Conservation (phyloP, 1,139 yeast genomes). For the Sugiyamaella xylanicola region DNA sequence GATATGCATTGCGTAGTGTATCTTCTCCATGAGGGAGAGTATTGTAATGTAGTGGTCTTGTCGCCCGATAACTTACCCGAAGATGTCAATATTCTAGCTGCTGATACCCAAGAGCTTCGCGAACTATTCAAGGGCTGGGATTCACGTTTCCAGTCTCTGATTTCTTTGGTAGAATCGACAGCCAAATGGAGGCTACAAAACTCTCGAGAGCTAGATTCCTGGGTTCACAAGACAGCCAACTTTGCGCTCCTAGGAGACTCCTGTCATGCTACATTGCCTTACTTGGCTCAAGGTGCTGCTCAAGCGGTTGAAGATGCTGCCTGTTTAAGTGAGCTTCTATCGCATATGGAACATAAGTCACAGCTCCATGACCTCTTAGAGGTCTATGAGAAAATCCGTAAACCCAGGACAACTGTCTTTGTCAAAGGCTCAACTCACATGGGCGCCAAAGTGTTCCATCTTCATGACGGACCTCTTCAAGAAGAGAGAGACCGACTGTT, state of each 20-base stretch:
- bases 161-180: slow-evolving; percentile 33
- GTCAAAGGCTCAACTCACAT: slow-evolving; percentile 38
- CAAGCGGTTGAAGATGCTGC: slow-evolving; percentile 45
- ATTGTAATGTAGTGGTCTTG: slow-evolving; percentile 33
- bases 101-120: slow-evolving; percentile 34
- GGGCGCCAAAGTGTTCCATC: slow-evolving; percentile 37
- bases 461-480: slow-evolving; percentile 39
- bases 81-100: slow-evolving; percentile 31
- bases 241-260: slow-evolving; percentile 44
- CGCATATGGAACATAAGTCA: slow-evolving; percentile 41
- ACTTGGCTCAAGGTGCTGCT: slow-evolving; percentile 49
- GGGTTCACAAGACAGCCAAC: slow-evolving; percentile 31
- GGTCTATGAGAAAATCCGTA: slow-evolving; percentile 37
- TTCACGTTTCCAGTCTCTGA: slow-evolving; percentile 33
- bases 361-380: slow-evolving; percentile 25
- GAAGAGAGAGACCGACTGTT: slow-evolving; percentile 40
- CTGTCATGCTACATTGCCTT: slow-evolving; percentile 48
- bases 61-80: slow-evolving; percentile 37
- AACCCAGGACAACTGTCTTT: slow-evolving; percentile 39
- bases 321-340: slow-evolving; percentile 41
- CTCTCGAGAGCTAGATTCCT: slow-evolving; percentile 34
- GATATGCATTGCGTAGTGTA: slow-evolving; percentile 38
- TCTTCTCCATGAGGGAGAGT: slow-evolving; percentile 31
- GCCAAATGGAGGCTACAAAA: slow-evolving; percentile 40
- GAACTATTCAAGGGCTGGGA: slow-evolving; percentile 38